These are phyloP conservation scores for Hypomyces perniciosus DNA, from an alignment of 2,329 filamentous ascomycete genomes.

Conservation along the genomic window DNA sequence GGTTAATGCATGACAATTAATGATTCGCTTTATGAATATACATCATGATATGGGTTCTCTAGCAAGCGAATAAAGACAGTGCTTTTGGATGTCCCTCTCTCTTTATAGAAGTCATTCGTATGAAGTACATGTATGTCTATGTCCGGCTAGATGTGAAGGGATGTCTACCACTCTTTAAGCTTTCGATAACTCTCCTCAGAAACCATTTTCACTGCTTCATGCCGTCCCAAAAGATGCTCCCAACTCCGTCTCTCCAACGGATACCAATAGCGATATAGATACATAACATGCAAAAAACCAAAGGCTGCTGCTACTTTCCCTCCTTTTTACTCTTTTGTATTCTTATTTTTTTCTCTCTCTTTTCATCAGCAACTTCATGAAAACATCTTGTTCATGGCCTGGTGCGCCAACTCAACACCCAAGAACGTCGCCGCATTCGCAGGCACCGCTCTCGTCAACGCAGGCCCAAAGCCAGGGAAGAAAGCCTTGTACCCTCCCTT, in stretches of 20 bases:
- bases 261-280: neutral
- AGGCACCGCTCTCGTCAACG: slow-evolving; percentile 85
- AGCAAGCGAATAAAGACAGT: too few species aligned
- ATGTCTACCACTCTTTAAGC: neutral
- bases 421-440: slow-evolving; percentile 95
- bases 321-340: neutral
- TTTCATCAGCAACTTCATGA: slow-evolving; percentile 23
- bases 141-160: neutral
- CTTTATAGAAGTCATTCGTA: too few species aligned
- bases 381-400: slow-evolving; percentile 74
- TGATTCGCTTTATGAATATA: too few species aligned
- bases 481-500: slow-evolving; percentile 84
- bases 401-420: slow-evolving; percentile 77
- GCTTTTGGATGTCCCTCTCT: too few species aligned
- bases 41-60: too few species aligned
- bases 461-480: slow-evolving; percentile 94
- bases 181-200: slow-evolving; percentile 6
- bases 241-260: neutral
- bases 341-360: neutral
- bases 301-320: neutral
- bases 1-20: too few species aligned
- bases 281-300: neutral
- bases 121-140: neutral
- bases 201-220: neutral
- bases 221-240: neutral